A percentile compares a stretch with the other conserved stretches of the same genome.
Evolutionary conservation across 371 early-diverging fungal genomes (phyloP).

Genomic region (Mortierella polycephala): DNA sequence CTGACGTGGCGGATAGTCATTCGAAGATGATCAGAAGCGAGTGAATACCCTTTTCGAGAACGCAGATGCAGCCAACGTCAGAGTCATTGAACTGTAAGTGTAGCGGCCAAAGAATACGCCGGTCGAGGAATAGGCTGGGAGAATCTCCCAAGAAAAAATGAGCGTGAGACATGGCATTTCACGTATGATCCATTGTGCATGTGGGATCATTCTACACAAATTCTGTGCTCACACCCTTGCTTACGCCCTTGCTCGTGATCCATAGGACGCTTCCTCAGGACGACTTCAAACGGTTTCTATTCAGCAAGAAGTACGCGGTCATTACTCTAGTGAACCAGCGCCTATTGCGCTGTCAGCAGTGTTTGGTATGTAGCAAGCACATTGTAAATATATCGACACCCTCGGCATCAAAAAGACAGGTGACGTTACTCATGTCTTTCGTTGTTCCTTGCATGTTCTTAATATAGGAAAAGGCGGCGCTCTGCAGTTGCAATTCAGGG

Average conservation of each 20-base stretch:
- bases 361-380: constrained; percentile 56
- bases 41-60: constrained; percentile 81
- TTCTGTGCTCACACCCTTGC: background rate
- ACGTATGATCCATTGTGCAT: background rate
- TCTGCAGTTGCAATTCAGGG: constrained; percentile 59
- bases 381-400: background rate
- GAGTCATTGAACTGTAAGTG: constrained; percentile 77
- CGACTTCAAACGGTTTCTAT: constrained; percentile 83
- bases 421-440: background rate
- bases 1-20: constrained; percentile 54
- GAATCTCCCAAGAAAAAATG: background rate
- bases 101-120: background rate
- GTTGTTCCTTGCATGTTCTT: background rate
- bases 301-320: constrained; percentile 75
- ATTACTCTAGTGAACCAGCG: constrained; percentile 81
- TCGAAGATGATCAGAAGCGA: constrained; percentile 76
- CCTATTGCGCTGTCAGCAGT: constrained; percentile 68
- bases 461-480: constrained; percentile 55
- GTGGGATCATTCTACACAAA: background rate
- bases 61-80: constrained; percentile 76
- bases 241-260: background rate
- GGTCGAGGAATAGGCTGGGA: background rate
- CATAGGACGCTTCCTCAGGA: constrained; percentile 76
- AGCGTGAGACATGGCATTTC: background rate
- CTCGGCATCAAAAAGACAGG: no score